Percentiles rank a stretch among this genome's conserved stretches.
phyloP scores from a whole-genome alignment of 306 rosid genomes.

The Medicago ruthenica region DNA sequence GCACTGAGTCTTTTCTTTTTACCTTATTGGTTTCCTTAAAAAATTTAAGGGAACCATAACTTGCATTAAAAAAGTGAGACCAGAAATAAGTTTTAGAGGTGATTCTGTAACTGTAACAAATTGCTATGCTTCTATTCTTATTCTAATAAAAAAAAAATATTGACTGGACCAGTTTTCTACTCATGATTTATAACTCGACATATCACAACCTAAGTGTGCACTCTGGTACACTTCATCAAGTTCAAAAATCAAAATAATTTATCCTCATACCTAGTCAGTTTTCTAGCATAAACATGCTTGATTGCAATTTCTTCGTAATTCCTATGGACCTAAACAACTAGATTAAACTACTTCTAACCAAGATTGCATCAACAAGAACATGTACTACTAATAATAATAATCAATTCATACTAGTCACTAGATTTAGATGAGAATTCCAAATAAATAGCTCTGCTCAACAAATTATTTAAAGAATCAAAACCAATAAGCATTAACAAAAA shows the following conservation, averaged over 20 bases:
- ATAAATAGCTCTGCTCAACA: not conserved
- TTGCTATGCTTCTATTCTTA: slow-evolving; percentile 33
- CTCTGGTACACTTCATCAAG: not conserved
- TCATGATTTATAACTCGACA: not conserved
- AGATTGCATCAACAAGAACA: not conserved
- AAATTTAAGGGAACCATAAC: slow-evolving; percentile 22
- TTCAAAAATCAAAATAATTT: not conserved
- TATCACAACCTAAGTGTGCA: not conserved
- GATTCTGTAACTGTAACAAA: slow-evolving; percentile 35
- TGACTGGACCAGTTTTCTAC: not conserved
- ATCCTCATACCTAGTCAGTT: too few species aligned
- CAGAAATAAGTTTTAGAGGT: slow-evolving; percentile 29
- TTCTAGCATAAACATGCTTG: not conserved
- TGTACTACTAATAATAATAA: not conserved
- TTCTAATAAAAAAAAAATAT: slow-evolving; percentile 13
- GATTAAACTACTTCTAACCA: not conserved
- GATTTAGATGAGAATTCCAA: not conserved
- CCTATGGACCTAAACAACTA: not conserved
- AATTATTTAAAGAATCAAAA: not conserved
- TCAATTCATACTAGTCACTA: not conserved
- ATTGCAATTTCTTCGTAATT: not conserved
- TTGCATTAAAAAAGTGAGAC: not conserved
- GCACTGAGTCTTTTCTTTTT: slow-evolving; percentile 16
- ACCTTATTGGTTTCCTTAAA: slow-evolving; percentile 33
- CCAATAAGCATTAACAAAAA: not conserved